Conservation (phyloP, 805 yeast genomes). For the Cyberlindnera mississippiensis region DNA sequence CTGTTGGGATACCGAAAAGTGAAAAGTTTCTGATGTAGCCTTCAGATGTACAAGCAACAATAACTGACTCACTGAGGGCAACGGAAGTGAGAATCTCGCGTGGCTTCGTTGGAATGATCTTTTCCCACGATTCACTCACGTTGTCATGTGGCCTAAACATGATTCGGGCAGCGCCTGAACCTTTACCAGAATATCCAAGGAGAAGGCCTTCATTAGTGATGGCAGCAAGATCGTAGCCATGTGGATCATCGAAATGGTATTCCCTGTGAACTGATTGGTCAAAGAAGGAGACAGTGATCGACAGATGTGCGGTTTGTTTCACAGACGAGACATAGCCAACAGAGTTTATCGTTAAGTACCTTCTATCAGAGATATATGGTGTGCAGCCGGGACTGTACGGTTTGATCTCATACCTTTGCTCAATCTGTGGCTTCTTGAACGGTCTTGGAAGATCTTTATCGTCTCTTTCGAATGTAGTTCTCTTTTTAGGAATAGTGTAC, state of each 20-base stretch:
- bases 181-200: conserved; percentile 47
- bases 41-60: conserved; percentile 65
- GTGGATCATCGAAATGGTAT: conserved; percentile 78
- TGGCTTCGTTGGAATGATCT: conserved; percentile 44
- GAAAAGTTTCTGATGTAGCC: conserved; percentile 76
- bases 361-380: conserved; percentile 64
- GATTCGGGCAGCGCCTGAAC: conserved; percentile 41
- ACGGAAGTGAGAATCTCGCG: conserved; percentile 64
- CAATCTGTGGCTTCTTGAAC: neutral
- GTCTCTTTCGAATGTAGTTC: conserved; percentile 12
- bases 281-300: conserved; percentile 84
- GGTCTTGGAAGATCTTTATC: conserved; percentile 9
- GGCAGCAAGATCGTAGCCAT: conserved; percentile 70
- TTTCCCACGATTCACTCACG: conserved; percentile 68
- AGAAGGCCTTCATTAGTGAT: conserved; percentile 64
- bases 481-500: conserved; percentile 29
- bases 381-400: conserved; percentile 89
- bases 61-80: conserved; percentile 57
- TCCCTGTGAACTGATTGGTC: conserved; percentile 74
- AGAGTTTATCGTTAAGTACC: conserved; percentile 77
- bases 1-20: conserved; percentile 66
- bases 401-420: conserved; percentile 32
- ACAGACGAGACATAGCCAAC: conserved; percentile 83
- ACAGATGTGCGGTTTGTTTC: conserved; percentile 50
- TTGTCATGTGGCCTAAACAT: conserved; percentile 68